Evolutionary conservation across 73 alveolate genomes (phyloP), one percentile per base, ranked within the genome.

Genomic region (Tetrahymena borealis): DNA sequence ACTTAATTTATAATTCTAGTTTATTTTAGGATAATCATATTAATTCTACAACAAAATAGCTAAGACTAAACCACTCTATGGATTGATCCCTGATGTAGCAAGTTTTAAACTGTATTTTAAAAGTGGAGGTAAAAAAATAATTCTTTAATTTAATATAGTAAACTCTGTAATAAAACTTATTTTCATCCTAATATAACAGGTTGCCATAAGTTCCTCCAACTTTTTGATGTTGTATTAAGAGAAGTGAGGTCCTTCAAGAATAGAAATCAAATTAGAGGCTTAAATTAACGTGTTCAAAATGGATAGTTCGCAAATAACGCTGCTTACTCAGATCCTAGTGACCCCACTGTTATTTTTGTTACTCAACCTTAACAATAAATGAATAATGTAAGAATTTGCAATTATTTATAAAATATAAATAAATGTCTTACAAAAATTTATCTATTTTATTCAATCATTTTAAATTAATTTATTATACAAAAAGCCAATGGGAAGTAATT

Each of bases 321-420:
- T 16, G 99, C 99, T 11, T 98, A 96, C 94, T 96, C 98, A 78
- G 99, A 99, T 94, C 99, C 99, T 11, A 98, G 95, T 95, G 99
- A 99, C 94, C 99, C 99, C 6, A 96, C 99, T 33, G 98, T 98
- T 15, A 97, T 99, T 24, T 99, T 97, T 93, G 97, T 98, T 15
- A 92, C 95, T 39, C 97, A 99, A 38, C 99, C 99, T 32, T 15
- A 31, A 9, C 20, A 39, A 16, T 33, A 39, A 79, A 18, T 79
- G 43, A 33, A 24, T 16, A 38, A 93, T 24, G 91, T 79, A 39
- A 39, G 43, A 39, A 43, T 79, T 28, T 32, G 38, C 4, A 24
- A 18, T 11, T 7, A 39, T 6, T 24, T 78, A 77, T 36, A 36
- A 32, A 9, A 79, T 37, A 79, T 90, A 32, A 39, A 85, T 39